phyloP scores from a whole-genome alignment of 306 rosid genomes.

The Trifolium dubium region DNA sequence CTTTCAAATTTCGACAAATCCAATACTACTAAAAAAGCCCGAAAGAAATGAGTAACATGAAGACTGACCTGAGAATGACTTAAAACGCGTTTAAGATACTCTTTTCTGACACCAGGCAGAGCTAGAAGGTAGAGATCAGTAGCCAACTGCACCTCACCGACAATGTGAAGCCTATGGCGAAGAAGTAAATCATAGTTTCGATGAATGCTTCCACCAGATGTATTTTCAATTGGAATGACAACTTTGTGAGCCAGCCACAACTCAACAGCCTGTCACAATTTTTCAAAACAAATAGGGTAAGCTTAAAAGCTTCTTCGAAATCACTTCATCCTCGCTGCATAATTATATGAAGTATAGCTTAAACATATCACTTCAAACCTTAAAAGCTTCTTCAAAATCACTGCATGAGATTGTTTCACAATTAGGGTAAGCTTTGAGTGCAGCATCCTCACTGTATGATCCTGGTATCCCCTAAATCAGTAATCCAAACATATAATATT shows the following conservation, averaged over 20 bases:
- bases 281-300: neutral
- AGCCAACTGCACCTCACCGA: constrained; percentile 76
- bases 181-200: constrained; percentile 84
- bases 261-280: constrained; percentile 65
- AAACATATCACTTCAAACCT: constrained; percentile 53
- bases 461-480: constrained; percentile 67
- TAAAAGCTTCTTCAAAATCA: constrained; percentile 71
- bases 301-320: too few relatives aligned
- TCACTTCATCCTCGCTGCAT: neutral
- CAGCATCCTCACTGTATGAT: constrained; percentile 75
- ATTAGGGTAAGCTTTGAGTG: constrained; percentile 71
- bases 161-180: constrained; percentile 80
- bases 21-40: constrained; percentile 16
- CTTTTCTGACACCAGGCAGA: constrained; percentile 65
- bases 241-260: constrained; percentile 73
- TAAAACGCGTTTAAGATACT: constrained; percentile 64
- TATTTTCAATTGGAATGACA: constrained; percentile 71
- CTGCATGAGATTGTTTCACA: constrained; percentile 69
- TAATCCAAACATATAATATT: constrained; percentile 46
- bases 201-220: constrained; percentile 77
- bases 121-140: constrained; percentile 69
- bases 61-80: constrained; percentile 71
- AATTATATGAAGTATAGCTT: constrained; percentile 1
- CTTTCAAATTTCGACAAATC: constrained; percentile 13
- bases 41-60: constrained; percentile 24